Percentiles rank a stretch among this genome's conserved stretches.
phyloP scores from a whole-genome alignment of 345 rosid species.

The Kernera saxatilis region DNA sequence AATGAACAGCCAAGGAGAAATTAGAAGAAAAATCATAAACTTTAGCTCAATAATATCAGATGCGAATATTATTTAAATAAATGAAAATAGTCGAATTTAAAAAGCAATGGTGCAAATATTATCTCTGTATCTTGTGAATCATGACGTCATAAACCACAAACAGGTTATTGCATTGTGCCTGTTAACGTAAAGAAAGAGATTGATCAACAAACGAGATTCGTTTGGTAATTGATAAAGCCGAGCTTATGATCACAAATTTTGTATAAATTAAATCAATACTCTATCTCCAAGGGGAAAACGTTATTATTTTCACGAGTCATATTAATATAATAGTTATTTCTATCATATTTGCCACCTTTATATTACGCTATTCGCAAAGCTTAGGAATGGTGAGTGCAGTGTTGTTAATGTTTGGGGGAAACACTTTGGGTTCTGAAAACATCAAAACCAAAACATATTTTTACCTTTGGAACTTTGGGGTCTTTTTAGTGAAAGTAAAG shows the following conservation, averaged over 20 bases:
- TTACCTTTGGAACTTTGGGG: too few species aligned
- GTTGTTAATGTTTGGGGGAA: background rate
- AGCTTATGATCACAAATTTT: background rate
- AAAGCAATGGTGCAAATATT: background rate
- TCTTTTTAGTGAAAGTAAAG: background rate
- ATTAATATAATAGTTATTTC: background rate
- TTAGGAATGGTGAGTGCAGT: background rate
- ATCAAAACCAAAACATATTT: background rate
- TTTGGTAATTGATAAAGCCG: background rate
- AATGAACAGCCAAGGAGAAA: background rate
- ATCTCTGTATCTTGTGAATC: background rate
- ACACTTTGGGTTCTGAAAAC: background rate
- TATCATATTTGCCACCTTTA: background rate
- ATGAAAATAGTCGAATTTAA: background rate
- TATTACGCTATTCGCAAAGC: too few species aligned
- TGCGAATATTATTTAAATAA: background rate
- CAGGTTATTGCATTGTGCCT: background rate
- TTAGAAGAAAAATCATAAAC: background rate
- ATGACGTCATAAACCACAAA: background rate
- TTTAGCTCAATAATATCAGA: background rate
- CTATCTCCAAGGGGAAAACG: background rate
- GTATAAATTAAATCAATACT: background rate
- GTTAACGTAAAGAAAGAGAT: conserved; percentile 21
- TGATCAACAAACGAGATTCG: conserved; percentile 24
- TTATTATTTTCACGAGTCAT: background rate